Evolutionary conservation across 352 stramenopile species (phyloP).

Genomic region (Phytophthora constricta): DNA sequence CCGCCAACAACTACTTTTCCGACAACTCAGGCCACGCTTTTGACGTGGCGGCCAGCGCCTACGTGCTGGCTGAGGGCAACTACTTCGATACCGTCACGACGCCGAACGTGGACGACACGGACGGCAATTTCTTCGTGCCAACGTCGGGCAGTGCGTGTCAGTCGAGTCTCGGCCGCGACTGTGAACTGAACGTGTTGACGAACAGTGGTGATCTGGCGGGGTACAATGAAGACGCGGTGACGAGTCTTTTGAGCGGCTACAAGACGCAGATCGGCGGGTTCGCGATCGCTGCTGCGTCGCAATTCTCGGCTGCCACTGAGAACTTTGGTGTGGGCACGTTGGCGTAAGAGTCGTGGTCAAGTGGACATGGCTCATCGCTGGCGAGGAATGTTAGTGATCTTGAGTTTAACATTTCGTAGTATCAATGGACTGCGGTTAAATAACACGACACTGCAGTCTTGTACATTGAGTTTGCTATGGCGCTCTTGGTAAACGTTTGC

Average conservation of each 20-base stretch:
- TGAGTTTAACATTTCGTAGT: too few relatives aligned
- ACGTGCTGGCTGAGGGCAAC: constrained; percentile 36
- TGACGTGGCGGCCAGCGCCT: constrained; percentile 24
- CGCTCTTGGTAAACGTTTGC: too few relatives aligned
- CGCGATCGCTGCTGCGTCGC: constrained; percentile 9
- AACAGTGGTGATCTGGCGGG: constrained; percentile 22
- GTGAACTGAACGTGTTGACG: constrained; percentile 23
- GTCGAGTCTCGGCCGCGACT: constrained; percentile 25
- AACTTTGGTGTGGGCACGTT: constrained; percentile 29
- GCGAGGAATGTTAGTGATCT: too few relatives aligned
- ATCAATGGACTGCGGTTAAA: too few relatives aligned
- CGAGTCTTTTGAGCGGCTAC: constrained; percentile 21
- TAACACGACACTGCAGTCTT: too few relatives aligned
- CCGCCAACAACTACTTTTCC: constrained; percentile 40
- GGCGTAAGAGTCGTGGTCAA: too few relatives aligned
- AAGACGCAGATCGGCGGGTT: constrained; percentile 24
- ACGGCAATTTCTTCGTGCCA: constrained; percentile 32
- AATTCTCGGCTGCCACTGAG: constrained; percentile 5
- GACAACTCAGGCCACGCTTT: constrained; percentile 27
- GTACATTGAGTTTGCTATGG: too few relatives aligned
- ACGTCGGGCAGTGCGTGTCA: constrained; percentile 14
- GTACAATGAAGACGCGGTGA: constrained; percentile 28
- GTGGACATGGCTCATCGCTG: too few relatives aligned
- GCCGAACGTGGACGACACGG: constrained; percentile 25
- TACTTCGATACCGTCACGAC: constrained; percentile 30